These are phyloP conservation scores for Tolypocladium pustulatum DNA, from an alignment of 2,329 filamentous ascomycete genomes.

Conservation along the genomic window DNA sequence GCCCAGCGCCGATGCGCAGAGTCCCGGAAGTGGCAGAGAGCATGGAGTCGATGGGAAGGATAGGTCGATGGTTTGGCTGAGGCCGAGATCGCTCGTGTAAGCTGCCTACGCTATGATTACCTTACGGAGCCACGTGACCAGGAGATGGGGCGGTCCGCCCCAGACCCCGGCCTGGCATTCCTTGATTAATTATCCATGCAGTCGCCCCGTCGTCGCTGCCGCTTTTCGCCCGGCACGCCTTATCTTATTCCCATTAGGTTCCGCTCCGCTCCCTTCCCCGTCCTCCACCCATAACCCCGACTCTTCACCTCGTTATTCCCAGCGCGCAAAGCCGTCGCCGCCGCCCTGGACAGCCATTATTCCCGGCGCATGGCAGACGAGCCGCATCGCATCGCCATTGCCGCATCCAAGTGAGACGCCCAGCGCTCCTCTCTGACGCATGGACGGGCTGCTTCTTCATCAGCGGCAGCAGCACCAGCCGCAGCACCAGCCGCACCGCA, in stretches of 20 bases:
- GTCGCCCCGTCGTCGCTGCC: neutral
- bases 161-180: neutral
- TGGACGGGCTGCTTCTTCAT: neutral
- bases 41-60: no score
- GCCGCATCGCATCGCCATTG: conserved; percentile 2
- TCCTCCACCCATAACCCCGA: conserved; percentile 7
- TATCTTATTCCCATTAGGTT: conserved; percentile 9
- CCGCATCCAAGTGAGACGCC: conserved; percentile 9
- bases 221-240: neutral
- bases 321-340: conserved; percentile 12
- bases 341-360: neutral
- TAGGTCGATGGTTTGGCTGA: no score
- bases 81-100: no score
- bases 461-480: neutral
- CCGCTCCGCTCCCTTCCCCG: conserved; percentile 4
- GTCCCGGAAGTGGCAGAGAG: no score
- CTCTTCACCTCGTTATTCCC: conserved; percentile 17
- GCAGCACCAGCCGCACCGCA: neutral
- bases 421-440: no score
- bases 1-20: no score
- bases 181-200: no score
- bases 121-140: neutral
- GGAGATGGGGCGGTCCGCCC: neutral
- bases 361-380: conserved; percentile 5
- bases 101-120: no score